A percentile compares a stretch with the other conserved stretches of the same genome.
These are phyloP conservation scores for Agapanthus africanus DNA, from an alignment of 106 monocot species.

Conservation along the genomic window DNA sequence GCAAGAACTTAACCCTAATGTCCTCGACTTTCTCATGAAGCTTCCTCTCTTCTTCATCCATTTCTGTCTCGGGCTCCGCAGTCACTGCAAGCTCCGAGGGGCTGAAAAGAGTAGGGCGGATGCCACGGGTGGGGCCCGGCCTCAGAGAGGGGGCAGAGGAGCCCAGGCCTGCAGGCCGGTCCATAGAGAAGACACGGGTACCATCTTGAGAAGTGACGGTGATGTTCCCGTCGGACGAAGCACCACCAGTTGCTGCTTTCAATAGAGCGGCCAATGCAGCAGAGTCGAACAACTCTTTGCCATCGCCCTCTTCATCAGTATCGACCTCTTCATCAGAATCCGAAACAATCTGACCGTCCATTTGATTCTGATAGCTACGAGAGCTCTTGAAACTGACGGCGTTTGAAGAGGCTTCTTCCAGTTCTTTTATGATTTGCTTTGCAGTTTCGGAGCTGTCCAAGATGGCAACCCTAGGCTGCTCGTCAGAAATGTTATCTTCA, in stretches of 20 bases:
- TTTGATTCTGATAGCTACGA: conserved; percentile 12
- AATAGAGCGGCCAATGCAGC: conserved; percentile 76
- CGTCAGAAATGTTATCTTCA: conserved; percentile 17
- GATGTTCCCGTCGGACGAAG: conserved; percentile 41
- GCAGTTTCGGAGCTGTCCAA: conserved; percentile 46
- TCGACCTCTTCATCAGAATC: conserved; percentile 56
- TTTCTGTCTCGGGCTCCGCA: conserved; percentile 38
- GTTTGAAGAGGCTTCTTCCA: conserved; percentile 36
- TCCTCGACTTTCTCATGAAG: conserved; percentile 81
- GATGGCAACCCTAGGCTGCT: conserved; percentile 48
- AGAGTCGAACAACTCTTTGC: conserved; percentile 56
- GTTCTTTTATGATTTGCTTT: conserved; percentile 48
- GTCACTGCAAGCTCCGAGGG: conserved; percentile 55
- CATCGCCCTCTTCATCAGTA: conserved; percentile 50
- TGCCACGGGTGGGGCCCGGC: conserved; percentile 21
- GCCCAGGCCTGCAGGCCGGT: conserved; percentile 76
- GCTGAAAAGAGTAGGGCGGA: conserved; percentile 32
- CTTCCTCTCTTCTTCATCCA: conserved; percentile 75
- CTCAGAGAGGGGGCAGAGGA: conserved; percentile 52
- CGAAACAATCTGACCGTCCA: conserved; percentile 46
- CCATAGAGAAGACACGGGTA: conserved; percentile 51
- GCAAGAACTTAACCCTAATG: conserved; percentile 84
- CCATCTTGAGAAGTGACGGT: conserved; percentile 40
- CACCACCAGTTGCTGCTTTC: conserved; percentile 64
- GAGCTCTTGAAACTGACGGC: conserved; percentile 20